Evolutionary conservation across 2,329 filamentous ascomycete species (phyloP).

Genomic region (Lecanicillium sp.): DNA sequence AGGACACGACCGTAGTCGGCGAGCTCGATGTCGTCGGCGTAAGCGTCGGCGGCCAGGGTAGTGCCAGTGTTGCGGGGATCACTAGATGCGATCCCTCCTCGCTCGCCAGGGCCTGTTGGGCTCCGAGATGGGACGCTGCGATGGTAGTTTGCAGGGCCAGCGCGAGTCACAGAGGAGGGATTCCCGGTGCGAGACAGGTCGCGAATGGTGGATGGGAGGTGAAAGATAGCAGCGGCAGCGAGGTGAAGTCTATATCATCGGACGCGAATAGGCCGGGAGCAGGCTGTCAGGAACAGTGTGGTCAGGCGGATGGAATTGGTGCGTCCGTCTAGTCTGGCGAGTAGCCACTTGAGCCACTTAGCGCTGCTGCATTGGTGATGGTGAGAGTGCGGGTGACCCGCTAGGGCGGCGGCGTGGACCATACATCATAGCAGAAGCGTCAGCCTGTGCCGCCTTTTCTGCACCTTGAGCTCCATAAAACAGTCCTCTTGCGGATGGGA

Average conservation of each 20-base stretch:
- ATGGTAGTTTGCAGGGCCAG: conserved; percentile 16
- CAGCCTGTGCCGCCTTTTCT: too few species aligned
- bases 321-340: too few species aligned
- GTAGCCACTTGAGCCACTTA: too few species aligned
- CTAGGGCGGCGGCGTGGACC: too few species aligned
- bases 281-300: conserved; percentile 7
- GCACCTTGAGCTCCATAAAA: too few species aligned
- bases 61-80: conserved; percentile 5
- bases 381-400: too few species aligned
- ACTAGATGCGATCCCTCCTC: conserved; percentile 26
- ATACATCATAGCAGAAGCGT: too few species aligned
- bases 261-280: conserved; percentile 13
- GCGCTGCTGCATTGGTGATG: too few species aligned
- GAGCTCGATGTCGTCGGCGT: conserved; percentile 30
- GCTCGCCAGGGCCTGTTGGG: conserved; percentile 16
- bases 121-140: conserved; percentile 9
- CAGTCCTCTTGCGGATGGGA: too few species aligned
- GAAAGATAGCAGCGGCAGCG: background rate
- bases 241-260: conserved; percentile 4
- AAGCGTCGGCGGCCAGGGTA: background rate
- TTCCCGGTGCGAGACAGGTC: conserved; percentile 16
- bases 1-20: conserved; percentile 27
- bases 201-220: conserved; percentile 24
- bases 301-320: too few species aligned
- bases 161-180: conserved; percentile 31